Base-by-base conservation (phyloP, 192 early-diverging fungal species). In the Backusella tuberculispora region DNA sequence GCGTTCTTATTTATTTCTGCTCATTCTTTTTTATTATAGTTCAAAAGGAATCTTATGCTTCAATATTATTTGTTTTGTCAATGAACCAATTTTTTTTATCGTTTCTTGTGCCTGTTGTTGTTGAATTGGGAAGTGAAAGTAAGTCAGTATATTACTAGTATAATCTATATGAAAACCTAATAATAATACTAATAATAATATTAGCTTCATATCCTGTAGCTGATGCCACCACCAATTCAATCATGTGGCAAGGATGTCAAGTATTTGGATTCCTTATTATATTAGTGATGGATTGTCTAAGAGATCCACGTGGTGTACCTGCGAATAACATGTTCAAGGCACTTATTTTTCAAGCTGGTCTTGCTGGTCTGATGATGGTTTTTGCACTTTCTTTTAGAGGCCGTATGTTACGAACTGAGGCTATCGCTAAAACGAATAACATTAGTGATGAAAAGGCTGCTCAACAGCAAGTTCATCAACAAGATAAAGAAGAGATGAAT, bases 11-110 rank as follows among this genome's bases (percentile, higher is more conserved):
- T 37, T 13, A 34, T 34, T 64, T 48, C 21, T 60, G 37, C 21
- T 10, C 34, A 42, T 53, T 29, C 29, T 34, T n/a, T n/a, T n/a
- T 34, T 34, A 34, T 2, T 34, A 34, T 66, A 80, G 79, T 80
- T 68, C 72, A 68, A 43, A 44, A 73, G 44, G 63, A 76, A 19
- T 67, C 79, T 0, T 74, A 72, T 69, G 74, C 75, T 40, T 66
- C 74, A 5, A 73, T 80, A 12, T 29, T 80, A 24, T 80, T 76
- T 63, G 72, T 80, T 4, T 66, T 70, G 7, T 48, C 46, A 40
- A 76, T 80, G 74, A 80, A 80, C n/a, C 79, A 80, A 45, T 80
- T 80, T 17, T 80, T 80, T 64, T 29, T 80, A 2, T 67, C 79
- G 0, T 80, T 80, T 43, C 44, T 80, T 21, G 72, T 80, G 9